Conservation (phyloP, 345 rosid genomes). For the Salix udensis region DNA sequence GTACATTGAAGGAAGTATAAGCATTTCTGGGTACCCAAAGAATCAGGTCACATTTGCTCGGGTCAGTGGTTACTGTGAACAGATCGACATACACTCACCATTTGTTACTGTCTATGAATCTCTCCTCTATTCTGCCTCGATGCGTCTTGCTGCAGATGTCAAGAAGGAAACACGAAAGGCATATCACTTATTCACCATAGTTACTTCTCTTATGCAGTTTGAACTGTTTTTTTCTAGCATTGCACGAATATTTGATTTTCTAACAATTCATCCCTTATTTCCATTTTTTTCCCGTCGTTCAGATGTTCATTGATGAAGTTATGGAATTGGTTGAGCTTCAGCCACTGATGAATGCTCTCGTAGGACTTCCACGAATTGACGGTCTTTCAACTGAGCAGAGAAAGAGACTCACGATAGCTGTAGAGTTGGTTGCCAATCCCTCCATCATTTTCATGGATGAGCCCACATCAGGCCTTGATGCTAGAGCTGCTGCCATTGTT, state of each 20-base stretch:
- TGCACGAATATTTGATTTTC: neutral
- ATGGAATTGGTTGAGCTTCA: constrained; percentile 56
- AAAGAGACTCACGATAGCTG: constrained; percentile 70
- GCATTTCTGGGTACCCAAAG: constrained; percentile 70
- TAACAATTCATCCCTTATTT: neutral
- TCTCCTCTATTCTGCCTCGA: constrained; percentile 68
- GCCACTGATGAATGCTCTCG: constrained; percentile 35
- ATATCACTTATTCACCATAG: neutral
- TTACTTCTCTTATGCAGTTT: too few species aligned
- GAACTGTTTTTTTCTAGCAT: neutral
- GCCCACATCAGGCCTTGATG: constrained; percentile 81
- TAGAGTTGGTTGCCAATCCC: constrained; percentile 73
- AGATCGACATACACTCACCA: constrained; percentile 81
- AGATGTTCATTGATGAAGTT: constrained; percentile 68
- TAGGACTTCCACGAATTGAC: constrained; percentile 48
- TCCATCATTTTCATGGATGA: constrained; percentile 84
- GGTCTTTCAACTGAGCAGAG: constrained; percentile 77
- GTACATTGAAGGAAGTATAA: constrained; percentile 59
- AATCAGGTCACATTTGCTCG: constrained; percentile 76
- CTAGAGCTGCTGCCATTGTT: constrained; percentile 85
- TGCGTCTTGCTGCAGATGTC: constrained; percentile 57
- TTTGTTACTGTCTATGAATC: constrained; percentile 71
- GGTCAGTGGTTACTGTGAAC: constrained; percentile 75
- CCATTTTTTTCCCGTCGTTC: neutral
- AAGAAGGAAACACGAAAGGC: constrained; percentile 38